Conservation (phyloP, 2,329 filamentous ascomycete genomes). For the Colletotrichum lini region DNA sequence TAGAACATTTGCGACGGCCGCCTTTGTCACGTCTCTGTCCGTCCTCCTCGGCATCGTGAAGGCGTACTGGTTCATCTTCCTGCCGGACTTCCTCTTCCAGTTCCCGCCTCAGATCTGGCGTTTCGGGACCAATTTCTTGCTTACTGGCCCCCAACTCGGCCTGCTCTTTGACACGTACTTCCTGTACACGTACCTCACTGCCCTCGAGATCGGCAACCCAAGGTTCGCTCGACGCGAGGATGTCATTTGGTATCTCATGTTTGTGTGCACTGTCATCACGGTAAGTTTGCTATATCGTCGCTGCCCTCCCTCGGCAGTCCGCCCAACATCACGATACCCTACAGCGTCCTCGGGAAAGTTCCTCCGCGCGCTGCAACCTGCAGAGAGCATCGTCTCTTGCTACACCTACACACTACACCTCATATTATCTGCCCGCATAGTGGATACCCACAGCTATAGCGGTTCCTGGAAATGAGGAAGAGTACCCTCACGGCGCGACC, state of each 20-base stretch:
- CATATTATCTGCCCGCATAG: constrained; percentile 86
- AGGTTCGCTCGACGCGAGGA: constrained; percentile 84
- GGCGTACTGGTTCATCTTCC: constrained; percentile 66
- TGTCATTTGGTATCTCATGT: constrained; percentile 84
- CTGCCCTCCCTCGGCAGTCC: constrained; percentile 14
- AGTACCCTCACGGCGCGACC: constrained; percentile 77
- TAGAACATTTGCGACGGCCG: constrained; percentile 77
- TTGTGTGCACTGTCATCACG: constrained; percentile 79
- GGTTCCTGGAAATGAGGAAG: constrained; percentile 90
- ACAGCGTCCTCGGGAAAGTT: constrained; percentile 25
- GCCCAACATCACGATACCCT: constrained; percentile 20
- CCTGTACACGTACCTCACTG: constrained; percentile 82
- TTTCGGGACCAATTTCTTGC: constrained; percentile 57
- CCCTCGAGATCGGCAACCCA: constrained; percentile 79
- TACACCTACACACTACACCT: constrained; percentile 53
- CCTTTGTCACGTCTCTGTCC: constrained; percentile 72
- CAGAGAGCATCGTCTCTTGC: not conserved
- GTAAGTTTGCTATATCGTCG: constrained; percentile 71
- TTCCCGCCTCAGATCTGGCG: constrained; percentile 63
- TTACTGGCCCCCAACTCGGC: constrained; percentile 56
- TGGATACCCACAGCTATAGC: constrained; percentile 78
- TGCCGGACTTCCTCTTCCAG: constrained; percentile 65
- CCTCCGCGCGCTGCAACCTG: constrained; percentile 14
- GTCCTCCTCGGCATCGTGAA: constrained; percentile 70
- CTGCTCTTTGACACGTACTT: constrained; percentile 83